phyloP scores from a whole-genome alignment of 495 filamentous ascomycete species.

The Penicillium lividum region DNA sequence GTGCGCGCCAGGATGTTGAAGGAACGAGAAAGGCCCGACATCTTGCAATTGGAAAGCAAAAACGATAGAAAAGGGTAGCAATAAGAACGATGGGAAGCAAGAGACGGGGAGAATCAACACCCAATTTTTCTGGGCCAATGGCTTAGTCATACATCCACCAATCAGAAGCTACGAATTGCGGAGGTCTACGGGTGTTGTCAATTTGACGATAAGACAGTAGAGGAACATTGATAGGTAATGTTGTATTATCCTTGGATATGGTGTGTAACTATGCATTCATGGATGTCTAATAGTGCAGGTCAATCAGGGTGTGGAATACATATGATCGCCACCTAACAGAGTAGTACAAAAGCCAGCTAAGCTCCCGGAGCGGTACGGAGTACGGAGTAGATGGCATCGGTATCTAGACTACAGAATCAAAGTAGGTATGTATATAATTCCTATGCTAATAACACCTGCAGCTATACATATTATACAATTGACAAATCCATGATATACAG shows the following conservation, averaged over 20 bases:
- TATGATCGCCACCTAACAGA: no score
- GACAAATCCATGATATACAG: neutral
- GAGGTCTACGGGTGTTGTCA: constrained; percentile 26
- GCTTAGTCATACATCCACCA: constrained; percentile 46
- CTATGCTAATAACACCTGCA: neutral
- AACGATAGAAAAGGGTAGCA: constrained; percentile 37
- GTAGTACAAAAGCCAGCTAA: no score
- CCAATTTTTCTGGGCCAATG: constrained; percentile 41
- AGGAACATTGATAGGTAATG: neutral
- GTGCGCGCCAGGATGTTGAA: constrained; percentile 69
- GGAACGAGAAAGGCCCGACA: constrained; percentile 66
- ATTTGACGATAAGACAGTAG: constrained; percentile 3
- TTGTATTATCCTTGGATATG: neutral
- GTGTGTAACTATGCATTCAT: neutral
- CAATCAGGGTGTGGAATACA: no score
- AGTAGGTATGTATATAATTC: no score
- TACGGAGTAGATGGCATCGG: no score
- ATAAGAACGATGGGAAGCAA: constrained; percentile 34
- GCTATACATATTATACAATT: constrained; percentile 6
- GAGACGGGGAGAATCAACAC: constrained; percentile 33
- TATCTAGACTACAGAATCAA: no score
- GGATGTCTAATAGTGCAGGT: no score
- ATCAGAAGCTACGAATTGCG: constrained; percentile 43
- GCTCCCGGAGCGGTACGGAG: no score
- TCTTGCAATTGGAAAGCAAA: constrained; percentile 48